Percentiles rank a stretch among this genome's conserved stretches.
Evolutionary conservation across 371 early-diverging fungal species (phyloP).

Genomic region (Mortierella sp.): DNA sequence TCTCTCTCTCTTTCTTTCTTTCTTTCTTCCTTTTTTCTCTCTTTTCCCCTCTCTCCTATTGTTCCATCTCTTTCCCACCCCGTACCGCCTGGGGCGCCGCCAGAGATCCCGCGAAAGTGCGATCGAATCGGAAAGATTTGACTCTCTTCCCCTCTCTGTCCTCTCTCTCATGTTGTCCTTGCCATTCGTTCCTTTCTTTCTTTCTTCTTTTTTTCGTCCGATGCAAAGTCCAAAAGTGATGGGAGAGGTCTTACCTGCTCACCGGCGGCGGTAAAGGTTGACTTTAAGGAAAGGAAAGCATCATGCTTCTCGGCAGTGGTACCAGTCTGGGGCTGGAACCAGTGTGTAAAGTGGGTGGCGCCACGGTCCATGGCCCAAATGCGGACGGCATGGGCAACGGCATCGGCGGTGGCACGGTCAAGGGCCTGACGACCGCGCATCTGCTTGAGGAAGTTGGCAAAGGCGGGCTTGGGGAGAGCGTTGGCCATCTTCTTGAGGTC

Average conservation of each 20-base stretch:
- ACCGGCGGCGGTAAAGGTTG: constrained; percentile 74
- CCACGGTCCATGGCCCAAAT: constrained; percentile 97
- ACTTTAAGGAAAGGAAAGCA: constrained; percentile 91
- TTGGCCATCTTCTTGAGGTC: constrained; percentile 85
- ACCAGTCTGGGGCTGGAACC: constrained; percentile 99
- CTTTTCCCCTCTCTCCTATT: too few species aligned
- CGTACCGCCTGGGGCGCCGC: too few species aligned
- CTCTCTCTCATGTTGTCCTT: neutral
- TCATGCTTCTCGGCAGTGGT: constrained; percentile 99
- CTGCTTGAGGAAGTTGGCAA: constrained; percentile 89
- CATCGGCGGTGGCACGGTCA: constrained; percentile 95
- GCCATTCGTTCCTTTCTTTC: neutral
- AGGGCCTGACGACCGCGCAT: constrained; percentile 86
- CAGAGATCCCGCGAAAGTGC: too few species aligned
- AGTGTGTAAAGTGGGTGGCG: constrained; percentile 98
- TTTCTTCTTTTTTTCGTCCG: neutral
- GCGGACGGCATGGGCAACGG: constrained; percentile 96
- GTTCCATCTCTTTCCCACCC: too few species aligned
- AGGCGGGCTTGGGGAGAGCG: constrained; percentile 95
- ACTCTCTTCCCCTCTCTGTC: neutral
- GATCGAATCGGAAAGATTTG: too few species aligned
- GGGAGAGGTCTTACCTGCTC: constrained; percentile 69
- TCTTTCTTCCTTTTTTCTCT: too few species aligned
- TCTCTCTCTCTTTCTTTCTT: too few species aligned
- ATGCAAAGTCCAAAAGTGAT: too few species aligned